A percentile compares a stretch with the other conserved stretches of the same genome.
These are phyloP conservation scores for Pyrenophora tritici-repentis DNA, from an alignment of 2,329 filamentous ascomycete genomes.

Conservation along the genomic window DNA sequence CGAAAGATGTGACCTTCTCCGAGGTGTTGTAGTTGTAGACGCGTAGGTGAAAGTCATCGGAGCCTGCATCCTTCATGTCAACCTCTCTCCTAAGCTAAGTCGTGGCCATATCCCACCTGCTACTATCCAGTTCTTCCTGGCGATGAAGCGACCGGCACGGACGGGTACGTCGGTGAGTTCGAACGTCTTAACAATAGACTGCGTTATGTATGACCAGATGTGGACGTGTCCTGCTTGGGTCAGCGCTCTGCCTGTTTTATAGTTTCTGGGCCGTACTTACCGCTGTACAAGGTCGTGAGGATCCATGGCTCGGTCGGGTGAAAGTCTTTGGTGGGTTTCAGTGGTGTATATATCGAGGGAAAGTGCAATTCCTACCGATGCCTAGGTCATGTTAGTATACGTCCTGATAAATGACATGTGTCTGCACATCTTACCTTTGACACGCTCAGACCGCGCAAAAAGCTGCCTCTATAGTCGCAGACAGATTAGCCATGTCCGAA, in stretches of 20 bases:
- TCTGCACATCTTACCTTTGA: constrained; percentile 62
- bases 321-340: constrained; percentile 74
- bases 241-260: constrained; percentile 23
- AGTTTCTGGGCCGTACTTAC: constrained; percentile 53
- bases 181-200: constrained; percentile 96
- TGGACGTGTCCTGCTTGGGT: constrained; percentile 82
- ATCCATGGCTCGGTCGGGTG: constrained; percentile 95
- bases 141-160: constrained; percentile 92
- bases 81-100: not conserved
- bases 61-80: constrained; percentile 50
- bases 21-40: constrained; percentile 98
- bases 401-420: constrained; percentile 5
- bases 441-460: constrained; percentile 89
- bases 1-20: constrained; percentile 96
- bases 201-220: constrained; percentile 86
- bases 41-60: constrained; percentile 85
- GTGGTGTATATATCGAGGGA: constrained; percentile 7
- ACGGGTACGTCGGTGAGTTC: constrained; percentile 98
- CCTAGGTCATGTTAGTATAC: constrained; percentile 37
- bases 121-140: constrained; percentile 98
- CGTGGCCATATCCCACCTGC: constrained; percentile 62
- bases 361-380: constrained; percentile 38
- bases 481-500: constrained; percentile 44
- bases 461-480: constrained; percentile 70
- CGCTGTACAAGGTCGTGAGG: constrained; percentile 93